Evolutionary conservation across 2,329 filamentous ascomycete genomes (phyloP), one percentile per base, ranked within the genome.

Genomic region (Fusarium torulosum): DNA sequence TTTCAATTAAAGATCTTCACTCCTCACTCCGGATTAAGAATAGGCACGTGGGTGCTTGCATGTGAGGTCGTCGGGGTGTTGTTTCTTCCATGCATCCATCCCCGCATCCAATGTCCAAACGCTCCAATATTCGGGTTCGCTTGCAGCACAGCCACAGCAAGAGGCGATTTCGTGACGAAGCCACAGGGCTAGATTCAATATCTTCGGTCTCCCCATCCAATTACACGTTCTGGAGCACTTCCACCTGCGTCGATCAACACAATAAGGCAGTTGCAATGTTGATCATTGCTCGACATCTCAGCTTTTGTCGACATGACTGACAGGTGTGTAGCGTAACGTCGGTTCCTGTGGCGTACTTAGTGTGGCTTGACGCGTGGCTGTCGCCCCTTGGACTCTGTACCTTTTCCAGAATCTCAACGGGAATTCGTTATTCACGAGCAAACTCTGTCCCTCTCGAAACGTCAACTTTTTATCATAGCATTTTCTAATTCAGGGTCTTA

Each of bases 351-450:
- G 64, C 53, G 46, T 35, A 9, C 25, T 7, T 17, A 23, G 13
- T 69, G 63, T 67, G 60, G 59, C 69, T 68, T 69, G 55, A 62
- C 55, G 65, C 65, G 60, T 68, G 47, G 65, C 52, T 54, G 49
- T 71, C 41, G 66, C 66, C 66, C 31, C 61, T 47, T 25, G 13
- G 17, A 17, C 38, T 29, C 33, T 10, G 13, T 29, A 38, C 27
- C 31, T 49, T 31, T 21, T 14, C 17, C 29, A 46, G 37, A 31
- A 46, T 40, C 17, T 31, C 37, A 31, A 35, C 27, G 27, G 14
- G 23, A 33, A 25, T 53, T 49, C 19, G 20, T 42, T 23, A 50
- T 27, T 61, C 29, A 46, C 49, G 37, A 49, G 31, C 50, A 38
- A 38, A 13, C 31, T 51, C 40, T 43, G 40, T 42, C 33, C 38